phyloP scores from a whole-genome alignment of 768 basidiomycete genomes.

The Gautieria morchelliformis region DNA sequence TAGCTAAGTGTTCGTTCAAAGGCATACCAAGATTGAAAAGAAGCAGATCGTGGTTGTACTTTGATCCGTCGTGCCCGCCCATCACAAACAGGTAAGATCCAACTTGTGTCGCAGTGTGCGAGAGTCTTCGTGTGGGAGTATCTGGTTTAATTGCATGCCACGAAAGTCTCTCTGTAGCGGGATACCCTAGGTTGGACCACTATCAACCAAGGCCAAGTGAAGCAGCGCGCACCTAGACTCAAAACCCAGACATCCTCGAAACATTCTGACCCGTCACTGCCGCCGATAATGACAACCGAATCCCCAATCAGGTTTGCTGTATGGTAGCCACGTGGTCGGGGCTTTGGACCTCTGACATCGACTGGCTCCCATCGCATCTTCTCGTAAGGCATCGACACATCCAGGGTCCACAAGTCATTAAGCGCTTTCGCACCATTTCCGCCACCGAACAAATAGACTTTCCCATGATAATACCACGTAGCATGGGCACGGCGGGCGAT shows the following conservation, averaged over 20 bases:
- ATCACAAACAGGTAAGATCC: slow-evolving; percentile 86
- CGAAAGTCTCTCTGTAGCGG: slow-evolving; percentile 26
- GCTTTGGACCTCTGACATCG: slow-evolving; percentile 41
- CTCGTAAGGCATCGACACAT: slow-evolving; percentile 39
- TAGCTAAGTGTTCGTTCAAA: neutral
- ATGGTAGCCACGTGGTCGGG: slow-evolving; percentile 76
- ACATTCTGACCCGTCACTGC: slow-evolving; percentile 82
- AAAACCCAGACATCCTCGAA: slow-evolving; percentile 86
- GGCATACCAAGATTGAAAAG: slow-evolving; percentile 78
- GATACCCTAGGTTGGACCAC: slow-evolving; percentile 11
- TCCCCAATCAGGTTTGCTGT: slow-evolving; percentile 80
- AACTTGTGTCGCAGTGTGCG: slow-evolving; percentile 83
- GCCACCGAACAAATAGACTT: slow-evolving; percentile 87
- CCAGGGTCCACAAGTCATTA: slow-evolving; percentile 84
- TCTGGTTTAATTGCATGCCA: slow-evolving; percentile 28
- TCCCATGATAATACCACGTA: slow-evolving; percentile 59
- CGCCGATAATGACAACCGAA: slow-evolving; percentile 83
- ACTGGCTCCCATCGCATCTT: slow-evolving; percentile 52
- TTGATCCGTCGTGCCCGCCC: slow-evolving; percentile 77
- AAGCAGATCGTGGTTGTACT: slow-evolving; percentile 62
- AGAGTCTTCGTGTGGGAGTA: slow-evolving; percentile 49
- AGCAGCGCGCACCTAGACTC: slow-evolving; percentile 56
- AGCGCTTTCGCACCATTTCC: slow-evolving; percentile 87
- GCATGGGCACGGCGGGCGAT: slow-evolving; percentile 83
- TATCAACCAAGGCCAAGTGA: neutral